A percentile compares a stretch with the other conserved stretches of the same genome.
These are phyloP conservation scores for Phytophthora colocasiae DNA, from an alignment of 352 stramenopile species.

Conservation along the genomic window DNA sequence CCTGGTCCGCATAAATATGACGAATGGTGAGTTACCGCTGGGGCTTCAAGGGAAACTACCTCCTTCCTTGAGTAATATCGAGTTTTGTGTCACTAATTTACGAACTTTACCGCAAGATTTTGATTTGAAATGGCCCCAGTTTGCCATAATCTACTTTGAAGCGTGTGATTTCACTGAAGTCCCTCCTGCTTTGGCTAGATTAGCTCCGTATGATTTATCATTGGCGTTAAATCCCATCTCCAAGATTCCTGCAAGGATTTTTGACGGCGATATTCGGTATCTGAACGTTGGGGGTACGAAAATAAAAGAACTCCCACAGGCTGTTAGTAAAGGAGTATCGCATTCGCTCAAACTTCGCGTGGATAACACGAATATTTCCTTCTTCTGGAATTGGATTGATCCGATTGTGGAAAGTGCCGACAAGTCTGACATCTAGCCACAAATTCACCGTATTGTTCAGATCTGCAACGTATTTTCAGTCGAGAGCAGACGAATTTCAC, in stretches of 20 bases:
- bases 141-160: conserved; percentile 13
- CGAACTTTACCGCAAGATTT: conserved; percentile 40
- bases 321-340: not conserved
- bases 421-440: not conserved
- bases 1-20: conserved; percentile 39
- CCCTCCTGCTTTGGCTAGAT: conserved; percentile 7
- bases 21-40: conserved; percentile 31
- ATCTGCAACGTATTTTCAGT: conserved; percentile 16
- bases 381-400: conserved; percentile 23
- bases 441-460: conserved; percentile 14
- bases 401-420: not conserved
- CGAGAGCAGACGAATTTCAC: not conserved
- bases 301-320: conserved; percentile 1
- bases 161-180: conserved; percentile 15
- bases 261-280: conserved; percentile 10
- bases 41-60: conserved; percentile 44
- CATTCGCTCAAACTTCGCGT: conserved; percentile 5
- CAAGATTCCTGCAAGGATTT: conserved; percentile 11
- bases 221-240: conserved; percentile 15
- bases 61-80: conserved; percentile 31
- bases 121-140: conserved; percentile 36
- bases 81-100: conserved; percentile 42
- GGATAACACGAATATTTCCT: conserved; percentile 16
- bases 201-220: conserved; percentile 11
- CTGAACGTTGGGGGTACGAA: conserved; percentile 8